Base-by-base conservation (phyloP, 2,329 filamentous ascomycete species). In the Aureobasidium uvarum region DNA sequence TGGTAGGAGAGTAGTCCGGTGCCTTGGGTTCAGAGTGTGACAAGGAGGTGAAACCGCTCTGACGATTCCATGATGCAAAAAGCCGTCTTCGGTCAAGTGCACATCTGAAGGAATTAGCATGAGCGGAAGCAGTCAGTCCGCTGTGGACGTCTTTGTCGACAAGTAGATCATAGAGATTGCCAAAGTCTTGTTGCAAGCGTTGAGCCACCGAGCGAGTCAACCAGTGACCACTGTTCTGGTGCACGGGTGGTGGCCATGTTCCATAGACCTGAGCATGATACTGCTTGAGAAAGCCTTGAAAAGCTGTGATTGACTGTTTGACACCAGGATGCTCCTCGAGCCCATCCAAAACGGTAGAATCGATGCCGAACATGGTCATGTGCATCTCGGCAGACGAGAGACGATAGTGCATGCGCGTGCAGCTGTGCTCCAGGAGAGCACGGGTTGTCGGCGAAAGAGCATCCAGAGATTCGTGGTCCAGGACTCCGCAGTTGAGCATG, bases 81-180 rank as follows among this genome's bases (percentile, higher is more conserved):
- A 62, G 33, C 6, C 51, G 45, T 25, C 45, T 28, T 8, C 45
- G 11, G 16, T 50, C 20, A 33, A 51, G 28, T 20, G 8, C 13
- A 20, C 45, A 31, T 33, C 33, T 36, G 14, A 62, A 62, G 20
- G 43, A 18, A 18, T 46, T 23, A n/a, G 18, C 54, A 31, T 7
- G 10, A 2, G n/a, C 10, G 20, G 45, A 33, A 23, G 14, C 31
- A 13, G 8, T 16, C 16, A 16, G 14, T 31, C 50, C 31, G 28
- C 3, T 39, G 28, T 28, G 10, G 14, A 45, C 25, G 36, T 45
- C 16, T 8, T 6, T 43, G 73, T 90, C 84, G 18, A 91, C 87
- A 1, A 90, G 77, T 68, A 89, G 89, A 70, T 90, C 87, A 70
- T 91, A 91, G 1, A 91, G 77, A 0, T 85, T 84, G 2, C 86